Base-by-base conservation (phyloP, 805 yeast genomes). In the Ogataea pilisensis region DNA sequence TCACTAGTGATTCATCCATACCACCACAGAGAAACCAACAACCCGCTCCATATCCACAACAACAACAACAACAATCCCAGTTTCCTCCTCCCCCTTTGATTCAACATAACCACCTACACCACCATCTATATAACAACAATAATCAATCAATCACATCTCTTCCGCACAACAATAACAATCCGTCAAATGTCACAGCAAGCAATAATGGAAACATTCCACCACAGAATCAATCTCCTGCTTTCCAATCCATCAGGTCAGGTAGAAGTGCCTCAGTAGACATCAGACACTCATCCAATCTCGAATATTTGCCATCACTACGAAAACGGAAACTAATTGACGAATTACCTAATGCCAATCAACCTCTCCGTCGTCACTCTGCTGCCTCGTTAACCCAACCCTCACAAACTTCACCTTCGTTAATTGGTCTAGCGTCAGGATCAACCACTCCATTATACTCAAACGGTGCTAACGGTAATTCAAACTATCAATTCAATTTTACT, bases 341-440 rank as follows among this genome's bases (percentile, higher is more conserved):
- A n/a, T 32, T 31, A 9, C 42, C 50, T 2, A 16, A 31, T 12
- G 34, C 46, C 4, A 38, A 42, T 9, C 52, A 49, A 29, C 56
- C 59, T 4, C 27, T 46, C 8, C 53, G 65, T 32, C 54, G 65
- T 41, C 64, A 60, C 38, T 61, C 65, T 8, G 64, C 61, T 9
- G 64, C 65, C 12, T 55, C 63, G 6, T 50, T 58, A 7, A 49
- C 49, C 5, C 19, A 8, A 27, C 14, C 29, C 3, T 42, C 51
- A 12, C 20, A 28, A 25, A 18, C 25, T 27, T 38, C 31, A 5
- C 27, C 19, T 30, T 18, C 30, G 9, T 22, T 26, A 11, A 28
- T 16, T 9, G 38, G 35, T 9, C 9, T 11, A n/a, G 13, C 17
- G 11, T 29, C 31, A 29, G 18, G 19, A 5, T 29, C 31, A n/a